These are phyloP conservation scores for Pichia sp. DNA, from an alignment of 1,139 yeast species.

Conservation along the genomic window DNA sequence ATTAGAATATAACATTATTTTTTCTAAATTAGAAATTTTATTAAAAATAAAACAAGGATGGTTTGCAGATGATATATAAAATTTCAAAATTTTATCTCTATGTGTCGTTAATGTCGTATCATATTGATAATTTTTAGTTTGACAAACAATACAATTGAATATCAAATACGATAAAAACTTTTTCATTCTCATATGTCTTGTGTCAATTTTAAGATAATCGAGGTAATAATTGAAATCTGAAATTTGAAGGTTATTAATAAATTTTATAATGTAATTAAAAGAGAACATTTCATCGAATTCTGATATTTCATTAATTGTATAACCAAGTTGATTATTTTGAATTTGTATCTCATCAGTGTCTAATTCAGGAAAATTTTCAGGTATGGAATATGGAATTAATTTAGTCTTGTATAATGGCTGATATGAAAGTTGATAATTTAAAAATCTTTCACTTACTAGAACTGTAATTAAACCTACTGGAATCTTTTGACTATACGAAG, in stretches of 20 bases:
- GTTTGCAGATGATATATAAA: conserved; percentile 3
- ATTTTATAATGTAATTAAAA: conserved; percentile 4
- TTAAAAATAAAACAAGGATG: conserved; percentile 2
- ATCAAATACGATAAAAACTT: not conserved
- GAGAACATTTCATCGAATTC: conserved; percentile 11
- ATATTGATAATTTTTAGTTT: conserved; percentile 1
- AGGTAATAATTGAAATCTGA: conserved; percentile 5
- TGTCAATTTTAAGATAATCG: conserved; percentile 4
- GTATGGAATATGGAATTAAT: conserved; percentile 3
- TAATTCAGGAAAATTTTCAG: not conserved
- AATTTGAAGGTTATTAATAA: conserved; percentile 1
- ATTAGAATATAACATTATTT: conserved; percentile 2
- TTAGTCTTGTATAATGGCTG: not conserved
- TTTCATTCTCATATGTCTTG: not conserved
- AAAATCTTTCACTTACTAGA: conserved; percentile 4
- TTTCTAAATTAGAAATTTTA: not conserved
- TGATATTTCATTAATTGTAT: conserved; percentile 2
- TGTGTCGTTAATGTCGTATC: conserved; percentile 1
- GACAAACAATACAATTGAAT: conserved; percentile 1
- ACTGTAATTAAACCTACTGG: conserved; percentile 4
- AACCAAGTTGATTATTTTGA: not conserved
- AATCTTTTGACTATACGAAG: conserved; percentile 2
- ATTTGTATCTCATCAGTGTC: not conserved
- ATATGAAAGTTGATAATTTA: not conserved
- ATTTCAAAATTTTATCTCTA: conserved; percentile 4